Evolutionary conservation across 2,329 filamentous ascomycete species (phyloP).

Genomic region (Ceratocystis cubensis): DNA sequence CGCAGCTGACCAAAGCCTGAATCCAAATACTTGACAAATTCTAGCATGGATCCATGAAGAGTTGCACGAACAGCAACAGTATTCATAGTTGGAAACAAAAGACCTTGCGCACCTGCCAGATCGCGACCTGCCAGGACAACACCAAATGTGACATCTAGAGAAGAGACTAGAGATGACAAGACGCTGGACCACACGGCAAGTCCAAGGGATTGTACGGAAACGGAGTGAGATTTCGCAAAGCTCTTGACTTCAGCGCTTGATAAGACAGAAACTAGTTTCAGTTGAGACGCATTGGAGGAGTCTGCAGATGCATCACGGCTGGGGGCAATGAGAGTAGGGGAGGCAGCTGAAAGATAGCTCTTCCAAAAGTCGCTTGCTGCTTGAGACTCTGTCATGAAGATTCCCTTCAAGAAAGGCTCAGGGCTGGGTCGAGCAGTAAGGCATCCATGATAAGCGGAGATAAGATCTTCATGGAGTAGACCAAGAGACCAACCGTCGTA

Average conservation of each 20-base stretch:
- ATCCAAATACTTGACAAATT: constrained; percentile 63
- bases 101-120: constrained; percentile 49
- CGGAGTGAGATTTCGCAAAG: background rate
- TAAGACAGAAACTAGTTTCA: constrained; percentile 27
- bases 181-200: constrained; percentile 57
- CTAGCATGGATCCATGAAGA: constrained; percentile 51
- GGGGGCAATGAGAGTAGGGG: constrained; percentile 2
- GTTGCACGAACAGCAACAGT: constrained; percentile 64
- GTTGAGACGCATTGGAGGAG: background rate
- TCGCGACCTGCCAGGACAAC: constrained; percentile 78
- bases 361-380: constrained; percentile 52
- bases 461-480: constrained; percentile 59
- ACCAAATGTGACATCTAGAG: constrained; percentile 69
- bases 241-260: constrained; percentile 30
- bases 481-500: constrained; percentile 81
- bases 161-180: constrained; percentile 48
- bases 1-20: constrained; percentile 51
- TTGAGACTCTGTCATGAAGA: constrained; percentile 2
- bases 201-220: constrained; percentile 17
- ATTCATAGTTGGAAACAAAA: constrained; percentile 87
- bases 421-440: constrained; percentile 36
- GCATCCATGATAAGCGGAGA: constrained; percentile 43
- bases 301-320: background rate
- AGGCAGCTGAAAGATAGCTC: constrained; percentile 39
- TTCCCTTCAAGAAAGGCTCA: constrained; percentile 18